Evolutionary conservation across 805 yeast species (phyloP), one percentile per base, ranked within the genome.

Genomic region (Zygosaccharomyces bailii): DNA sequence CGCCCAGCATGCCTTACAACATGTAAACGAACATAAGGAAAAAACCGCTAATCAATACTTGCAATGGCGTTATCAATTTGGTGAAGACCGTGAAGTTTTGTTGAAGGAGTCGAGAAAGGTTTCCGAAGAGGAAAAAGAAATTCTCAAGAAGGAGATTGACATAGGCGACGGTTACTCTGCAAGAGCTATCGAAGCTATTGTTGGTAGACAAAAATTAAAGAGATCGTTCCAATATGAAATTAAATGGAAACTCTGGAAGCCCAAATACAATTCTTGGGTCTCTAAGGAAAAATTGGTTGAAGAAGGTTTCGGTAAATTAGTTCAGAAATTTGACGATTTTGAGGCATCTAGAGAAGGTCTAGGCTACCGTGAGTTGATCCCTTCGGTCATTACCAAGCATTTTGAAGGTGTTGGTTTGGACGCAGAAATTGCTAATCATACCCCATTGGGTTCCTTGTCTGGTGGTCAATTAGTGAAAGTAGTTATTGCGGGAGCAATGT

Each of bases 271-370:
- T 71, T 79, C 96, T 23, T 87, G 95, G 95, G 86, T 93, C 61
- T 79, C 96, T 34, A 83, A 84, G 59, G 99, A 91, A 49, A 71
- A 73, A 27, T 74, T 91, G 52, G 60, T 87, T 33, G 91, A 82
- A 67, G 80, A 86, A 63, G 95, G 98, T 48, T 89, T 89, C 63
- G 84, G 79, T 50, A 89, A 88, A 74, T 72, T 93, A 62, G 95
- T 91, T 52, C 96, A 91, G 70, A 91, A 86, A 67, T 95, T 93
- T 57, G 99, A 91, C 73, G 97, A 93, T 76, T 96, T 90, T 71
- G 99, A 93, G 75, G 96, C 99, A 53, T 88, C 96, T 37, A 89
- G 98, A 73, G 96, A 95, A 71, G 99, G 99, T 81, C 77, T 91
- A 54, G 98, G 97, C 62, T 91, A 91, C 79, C 85, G 99, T 75